A percentile compares a stretch with the other conserved stretches of the same genome.
Evolutionary conservation across 345 rosid genomes (phyloP).

Genomic region (Eucalyptus marginata): DNA sequence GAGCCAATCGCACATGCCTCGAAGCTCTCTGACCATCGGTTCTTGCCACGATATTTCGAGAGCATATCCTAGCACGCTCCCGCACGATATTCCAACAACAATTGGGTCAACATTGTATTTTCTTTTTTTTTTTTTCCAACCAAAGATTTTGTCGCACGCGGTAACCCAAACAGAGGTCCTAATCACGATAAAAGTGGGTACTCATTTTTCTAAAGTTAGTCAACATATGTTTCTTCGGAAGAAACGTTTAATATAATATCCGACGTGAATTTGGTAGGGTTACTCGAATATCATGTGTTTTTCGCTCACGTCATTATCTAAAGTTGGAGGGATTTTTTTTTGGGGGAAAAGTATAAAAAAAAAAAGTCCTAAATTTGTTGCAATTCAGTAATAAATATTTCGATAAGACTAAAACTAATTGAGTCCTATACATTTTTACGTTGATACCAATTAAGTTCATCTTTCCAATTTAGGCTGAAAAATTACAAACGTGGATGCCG

Average conservation of each 20-base stretch:
- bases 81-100: neutral
- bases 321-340: neutral
- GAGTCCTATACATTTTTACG: rapidly evolving
- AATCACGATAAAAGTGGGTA: neutral
- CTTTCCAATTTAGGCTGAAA: too few relatives aligned
- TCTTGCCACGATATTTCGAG: neutral
- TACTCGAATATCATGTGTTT: neutral
- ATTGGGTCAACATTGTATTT: neutral
- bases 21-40: neutral
- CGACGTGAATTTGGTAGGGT: neutral
- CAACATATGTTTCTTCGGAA: neutral
- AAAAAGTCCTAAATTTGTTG: too few relatives aligned
- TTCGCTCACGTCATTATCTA: neutral
- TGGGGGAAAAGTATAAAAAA: neutral
- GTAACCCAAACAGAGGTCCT: neutral
- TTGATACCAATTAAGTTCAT: too few relatives aligned
- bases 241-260: neutral
- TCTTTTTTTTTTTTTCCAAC: neutral
- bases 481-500: rapidly evolving
- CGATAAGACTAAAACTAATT: too few relatives aligned
- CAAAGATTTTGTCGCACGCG: neutral
- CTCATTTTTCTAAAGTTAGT: neutral
- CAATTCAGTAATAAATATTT: too few relatives aligned
- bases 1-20: neutral
- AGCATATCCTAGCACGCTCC: neutral